Evolutionary conservation across 768 basidiomycete species (phyloP).

Genomic region (Xerocomellus chrysenteron): DNA sequence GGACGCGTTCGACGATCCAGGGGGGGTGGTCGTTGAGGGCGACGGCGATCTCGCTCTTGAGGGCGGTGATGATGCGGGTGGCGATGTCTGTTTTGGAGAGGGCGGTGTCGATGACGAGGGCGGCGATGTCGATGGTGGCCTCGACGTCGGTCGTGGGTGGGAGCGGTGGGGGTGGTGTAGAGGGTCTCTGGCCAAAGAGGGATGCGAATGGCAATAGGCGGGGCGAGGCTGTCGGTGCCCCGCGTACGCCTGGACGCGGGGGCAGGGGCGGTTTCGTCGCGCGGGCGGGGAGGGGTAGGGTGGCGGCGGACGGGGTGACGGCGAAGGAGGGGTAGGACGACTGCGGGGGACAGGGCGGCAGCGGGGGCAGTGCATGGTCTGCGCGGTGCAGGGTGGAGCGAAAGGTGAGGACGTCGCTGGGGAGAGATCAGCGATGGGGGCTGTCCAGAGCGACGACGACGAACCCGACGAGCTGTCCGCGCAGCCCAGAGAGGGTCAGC

Average conservation of each 20-base stretch:
- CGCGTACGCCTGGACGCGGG: slow-evolving; percentile 31
- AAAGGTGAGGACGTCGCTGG: slow-evolving; percentile 40
- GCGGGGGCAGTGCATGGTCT: slow-evolving; percentile 51
- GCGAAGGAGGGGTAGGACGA: slow-evolving; percentile 49
- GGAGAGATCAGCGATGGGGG: slow-evolving; percentile 29
- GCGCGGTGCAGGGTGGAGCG: slow-evolving; percentile 43
- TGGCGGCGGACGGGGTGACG: slow-evolving; percentile 40
- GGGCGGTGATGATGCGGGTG: slow-evolving; percentile 49
- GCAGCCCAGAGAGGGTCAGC: slow-evolving; percentile 80
- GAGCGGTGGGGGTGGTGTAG: slow-evolving; percentile 30
- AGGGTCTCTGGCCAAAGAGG: slow-evolving; percentile 57
- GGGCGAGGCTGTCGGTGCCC: slow-evolving; percentile 30
- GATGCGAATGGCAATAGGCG: slow-evolving; percentile 77
- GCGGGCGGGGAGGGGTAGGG: slow-evolving; percentile 34
- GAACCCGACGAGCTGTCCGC: slow-evolving; percentile 67
- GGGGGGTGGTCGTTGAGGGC: slow-evolving; percentile 42
- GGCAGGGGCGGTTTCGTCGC: slow-evolving; percentile 52
- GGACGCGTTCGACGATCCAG: slow-evolving; percentile 64
- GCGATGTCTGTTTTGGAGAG: slow-evolving; percentile 55
- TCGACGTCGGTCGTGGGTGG: slow-evolving; percentile 33
- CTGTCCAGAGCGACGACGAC: slow-evolving; percentile 33
- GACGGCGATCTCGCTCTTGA: slow-evolving; percentile 57
- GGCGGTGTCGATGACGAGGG: slow-evolving; percentile 54
- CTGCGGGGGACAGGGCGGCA: slow-evolving; percentile 43
- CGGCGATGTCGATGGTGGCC: slow-evolving; percentile 52